Evolutionary conservation across 306 rosid species (phyloP), one percentile per base, ranked within the genome.

Genomic region (Inga oerstediana): DNA sequence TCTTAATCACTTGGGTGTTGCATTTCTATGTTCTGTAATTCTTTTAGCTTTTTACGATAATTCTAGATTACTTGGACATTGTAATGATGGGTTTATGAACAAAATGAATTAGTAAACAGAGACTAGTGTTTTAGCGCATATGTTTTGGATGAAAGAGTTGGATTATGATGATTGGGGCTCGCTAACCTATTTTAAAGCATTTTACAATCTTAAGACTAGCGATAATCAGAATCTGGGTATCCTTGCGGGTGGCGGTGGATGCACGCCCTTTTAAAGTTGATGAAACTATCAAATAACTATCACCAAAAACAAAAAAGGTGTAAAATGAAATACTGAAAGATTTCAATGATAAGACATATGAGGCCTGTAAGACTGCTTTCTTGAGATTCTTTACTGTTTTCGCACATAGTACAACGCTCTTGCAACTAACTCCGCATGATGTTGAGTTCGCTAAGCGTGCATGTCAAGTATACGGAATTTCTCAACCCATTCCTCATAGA

Each of bases 71-170:
- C 7, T 68, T 45, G 34, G 58, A 49, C 27, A 82, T 54, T 78
- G 79, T 48, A 79, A 81, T 80, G 75, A 75, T 78, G 68, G 67
- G 58, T 20, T 43, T 43, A 72, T 77, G 52, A 72, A 35, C 74
- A 77, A 34, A 66, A 78, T 78, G 76, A 61, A 27, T 11, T 24
- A 24, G 68, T 22, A 20, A 34, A n/a, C 10, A 22, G 34, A 59
- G 67, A 59, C 1, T 49, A 49, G 56, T 19, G 5, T 14, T 49
- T 13, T 49, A 1, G 6, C 17, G 19, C 11, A 44, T 43, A 13
- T 48, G 5, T 13, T 12, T 12, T n/a, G 49, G 49, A 10, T 48
- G 17, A 4, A 15, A 51, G 58, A 51, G 2, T 51, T 4, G 58
- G 58, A 51, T 51, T 16, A 51, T 51, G 20, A 15, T 51, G 58